These are phyloP conservation scores for Flagelloscypha sp. DNA, from an alignment of 768 basidiomycete genomes.

Conservation along the genomic window DNA sequence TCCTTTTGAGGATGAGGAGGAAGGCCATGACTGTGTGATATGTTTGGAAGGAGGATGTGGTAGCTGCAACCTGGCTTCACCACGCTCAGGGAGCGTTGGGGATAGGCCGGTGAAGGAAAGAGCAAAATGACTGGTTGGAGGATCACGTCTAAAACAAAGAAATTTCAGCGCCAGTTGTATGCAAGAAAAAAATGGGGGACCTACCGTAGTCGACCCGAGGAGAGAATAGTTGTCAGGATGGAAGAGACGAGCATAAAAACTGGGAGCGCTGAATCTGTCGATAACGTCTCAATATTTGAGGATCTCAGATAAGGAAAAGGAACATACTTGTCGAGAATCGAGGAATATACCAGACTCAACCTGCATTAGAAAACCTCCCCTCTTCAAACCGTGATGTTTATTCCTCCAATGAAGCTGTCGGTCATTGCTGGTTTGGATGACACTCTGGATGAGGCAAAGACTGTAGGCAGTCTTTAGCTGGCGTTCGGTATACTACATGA, in stretches of 20 bases:
- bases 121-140: conserved; percentile 51
- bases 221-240: conserved; percentile 84
- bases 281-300: no score
- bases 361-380: conserved; percentile 27
- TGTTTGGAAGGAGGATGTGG: conserved; percentile 31
- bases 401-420: conserved; percentile 16
- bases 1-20: conserved; percentile 91
- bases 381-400: conserved; percentile 20
- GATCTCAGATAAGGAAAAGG: not conserved
- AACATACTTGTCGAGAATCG: conserved; percentile 54
- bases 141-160: conserved; percentile 70
- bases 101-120: conserved; percentile 83
- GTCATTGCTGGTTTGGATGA: no score
- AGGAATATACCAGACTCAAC: conserved; percentile 71
- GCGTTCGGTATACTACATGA: conserved; percentile 45
- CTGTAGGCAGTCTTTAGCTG: no score
- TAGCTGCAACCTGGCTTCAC: no score
- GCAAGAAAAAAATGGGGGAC: conserved; percentile 10
- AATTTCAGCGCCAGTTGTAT: conserved; percentile 6
- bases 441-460: no score
- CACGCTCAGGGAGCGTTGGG: conserved; percentile 76
- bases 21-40: conserved; percentile 65
- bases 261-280: conserved; percentile 58
- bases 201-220: conserved; percentile 76
- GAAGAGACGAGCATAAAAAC: conserved; percentile 67